A percentile compares a stretch with the other conserved stretches of the same genome.
Evolutionary conservation across 2,329 filamentous ascomycete species (phyloP).

Genomic region (Pseudocercospora eumusae): DNA sequence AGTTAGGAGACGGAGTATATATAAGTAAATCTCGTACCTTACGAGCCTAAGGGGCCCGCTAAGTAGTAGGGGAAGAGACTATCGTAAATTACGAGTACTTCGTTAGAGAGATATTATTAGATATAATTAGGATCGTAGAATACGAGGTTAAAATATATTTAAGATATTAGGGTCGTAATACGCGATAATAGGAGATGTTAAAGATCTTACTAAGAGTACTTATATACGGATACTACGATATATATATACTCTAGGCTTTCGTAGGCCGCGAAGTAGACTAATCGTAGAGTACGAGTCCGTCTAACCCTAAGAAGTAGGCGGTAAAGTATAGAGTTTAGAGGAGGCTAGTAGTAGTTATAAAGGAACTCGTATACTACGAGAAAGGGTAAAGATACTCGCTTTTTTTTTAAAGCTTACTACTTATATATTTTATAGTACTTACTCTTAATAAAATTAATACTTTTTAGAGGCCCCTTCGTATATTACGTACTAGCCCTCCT

Average conservation of each 20-base stretch:
- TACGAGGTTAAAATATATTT: not conserved
- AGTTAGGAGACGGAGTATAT: not conserved
- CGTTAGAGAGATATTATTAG: not conserved
- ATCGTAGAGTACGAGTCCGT: not conserved
- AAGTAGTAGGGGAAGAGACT: too few species aligned
- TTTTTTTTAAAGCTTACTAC: not conserved
- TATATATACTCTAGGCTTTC: not conserved
- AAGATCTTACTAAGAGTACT: too few species aligned
- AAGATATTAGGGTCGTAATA: too few species aligned
- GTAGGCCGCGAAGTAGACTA: not conserved
- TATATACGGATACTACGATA: not conserved
- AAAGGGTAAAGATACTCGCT: not conserved
- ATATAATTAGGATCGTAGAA: not conserved
- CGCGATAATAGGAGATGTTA: too few species aligned
- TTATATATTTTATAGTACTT: not conserved
- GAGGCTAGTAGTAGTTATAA: not conserved
- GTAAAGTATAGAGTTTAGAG: not conserved
- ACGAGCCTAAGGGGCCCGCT: too few species aligned
- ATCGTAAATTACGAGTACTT: not conserved
- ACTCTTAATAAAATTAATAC: not conserved
- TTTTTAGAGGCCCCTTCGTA: not conserved
- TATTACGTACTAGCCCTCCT: not conserved
- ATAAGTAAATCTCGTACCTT: too few species aligned
- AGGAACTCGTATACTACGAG: not conserved
- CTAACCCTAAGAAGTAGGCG: not conserved